phyloP scores from a whole-genome alignment of 306 rosid species.

The Rosa multiflora region DNA sequence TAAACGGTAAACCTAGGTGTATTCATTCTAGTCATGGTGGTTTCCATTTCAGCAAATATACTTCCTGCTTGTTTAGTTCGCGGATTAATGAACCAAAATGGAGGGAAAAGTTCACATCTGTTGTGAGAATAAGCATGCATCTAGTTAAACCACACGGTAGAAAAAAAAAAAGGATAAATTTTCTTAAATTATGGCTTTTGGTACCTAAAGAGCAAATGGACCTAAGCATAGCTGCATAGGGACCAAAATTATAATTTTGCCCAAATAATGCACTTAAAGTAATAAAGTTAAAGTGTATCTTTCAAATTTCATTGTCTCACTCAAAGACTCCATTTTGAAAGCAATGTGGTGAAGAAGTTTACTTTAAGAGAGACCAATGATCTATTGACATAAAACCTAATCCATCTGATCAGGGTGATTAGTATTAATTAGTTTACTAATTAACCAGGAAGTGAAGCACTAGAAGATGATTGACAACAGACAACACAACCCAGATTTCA shows the following conservation, averaged over 20 bases:
- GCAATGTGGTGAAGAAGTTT: not conserved
- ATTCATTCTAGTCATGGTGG: not conserved
- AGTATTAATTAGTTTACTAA: not conserved
- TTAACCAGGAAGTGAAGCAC: not conserved
- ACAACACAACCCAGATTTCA: conserved; percentile 20
- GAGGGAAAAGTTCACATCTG: too few species aligned
- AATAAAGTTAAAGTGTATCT: not conserved
- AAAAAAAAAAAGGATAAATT: not conserved
- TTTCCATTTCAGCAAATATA: too few species aligned
- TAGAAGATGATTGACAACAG: conserved; percentile 17
- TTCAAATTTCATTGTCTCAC: conserved; percentile 2
- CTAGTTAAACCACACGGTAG: not conserved
- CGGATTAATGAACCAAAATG: not conserved
- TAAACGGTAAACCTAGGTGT: not conserved
- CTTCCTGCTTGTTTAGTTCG: too few species aligned
- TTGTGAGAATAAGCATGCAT: not conserved
- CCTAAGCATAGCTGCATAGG: not conserved
- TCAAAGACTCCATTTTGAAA: conserved; percentile 10
- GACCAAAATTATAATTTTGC: not conserved
- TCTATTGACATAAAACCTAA: not conserved
- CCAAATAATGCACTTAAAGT: not conserved
- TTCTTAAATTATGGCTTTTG: not conserved
- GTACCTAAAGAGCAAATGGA: not conserved
- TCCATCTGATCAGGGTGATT: not conserved
- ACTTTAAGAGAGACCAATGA: not conserved